Base-by-base conservation (phyloP, 2,329 filamentous ascomycete species). In the Phyllosticta capitalensis region DNA sequence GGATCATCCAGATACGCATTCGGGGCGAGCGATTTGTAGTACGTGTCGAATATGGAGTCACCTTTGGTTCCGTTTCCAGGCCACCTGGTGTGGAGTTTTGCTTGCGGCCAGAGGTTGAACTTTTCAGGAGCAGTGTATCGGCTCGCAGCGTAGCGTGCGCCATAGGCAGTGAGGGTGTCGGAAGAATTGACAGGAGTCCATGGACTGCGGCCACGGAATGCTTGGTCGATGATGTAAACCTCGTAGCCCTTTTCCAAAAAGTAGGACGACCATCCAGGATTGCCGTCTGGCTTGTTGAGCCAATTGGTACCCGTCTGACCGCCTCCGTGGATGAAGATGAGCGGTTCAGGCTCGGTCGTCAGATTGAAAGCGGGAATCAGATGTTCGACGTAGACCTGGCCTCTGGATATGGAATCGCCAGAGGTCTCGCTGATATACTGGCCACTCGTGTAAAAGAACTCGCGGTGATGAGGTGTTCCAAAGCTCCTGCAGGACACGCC, bases 271-370 rank as follows among this genome's bases (percentile, higher is more conserved):
- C 78, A 81, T 17, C 78, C 78, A 9, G 71, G 71, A 14, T 73
- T 67, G 52, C 76, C 76, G 58, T 81, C 78, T 5, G 80, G 78
- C 19, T 78, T 82, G 45, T 75, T 75, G 14, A 73, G 65, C n/a
- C 66, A 72, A 33, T 68, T 71, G 52, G 67, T 69, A 6, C 65
- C 69, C 3, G 67, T 69, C 55, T 71, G 70, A 2, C 61, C 68
- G 61, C 21, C 20, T 9, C 67, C 68, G 12, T 64, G 61, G n/a
- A 70, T 66, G 54, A 71, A 68, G n/a, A 71, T 61, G 12, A 72
- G 64, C 9, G 69, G 66, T 28, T 59, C 28, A 33, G 20, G 30
- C 21, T 22, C 56, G 50, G 49, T 58, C n/a, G 51, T 54, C 10
- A 22, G 30, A 48, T 9, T 12, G 64, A 64, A 5, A 60, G 30